A percentile compares a stretch with the other conserved stretches of the same genome.
Conservation (phyloP, 1,284 basidiomycete species). For the Rugiboletus extremiorientalis region DNA sequence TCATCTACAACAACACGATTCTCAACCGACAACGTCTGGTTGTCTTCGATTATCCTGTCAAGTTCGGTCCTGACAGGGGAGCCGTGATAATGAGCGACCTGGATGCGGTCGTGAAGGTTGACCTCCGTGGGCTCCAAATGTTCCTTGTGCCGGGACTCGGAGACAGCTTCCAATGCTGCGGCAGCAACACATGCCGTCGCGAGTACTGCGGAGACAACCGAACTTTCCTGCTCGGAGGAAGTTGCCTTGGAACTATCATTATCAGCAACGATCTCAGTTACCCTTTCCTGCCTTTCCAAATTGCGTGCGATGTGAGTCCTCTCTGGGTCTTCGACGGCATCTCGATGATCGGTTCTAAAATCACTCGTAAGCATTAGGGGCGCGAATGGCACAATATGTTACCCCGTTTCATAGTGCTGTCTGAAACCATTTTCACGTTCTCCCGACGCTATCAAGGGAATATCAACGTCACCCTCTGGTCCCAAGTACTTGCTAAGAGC, state of each 20-base stretch:
- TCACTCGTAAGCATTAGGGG: conserved; percentile 2
- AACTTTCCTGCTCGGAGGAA: conserved; percentile 8
- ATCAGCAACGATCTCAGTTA: not conserved
- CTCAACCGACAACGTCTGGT: not conserved
- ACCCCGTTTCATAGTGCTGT: conserved; percentile 6
- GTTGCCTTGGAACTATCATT: not conserved
- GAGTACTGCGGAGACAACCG: conserved; percentile 9
- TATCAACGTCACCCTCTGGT: not conserved
- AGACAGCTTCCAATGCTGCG: conserved; percentile 7
- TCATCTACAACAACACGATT: not conserved
- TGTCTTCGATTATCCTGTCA: not conserved
- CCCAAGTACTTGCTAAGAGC: conserved; percentile 18
- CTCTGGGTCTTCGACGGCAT: not conserved
- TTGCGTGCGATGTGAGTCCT: not conserved
- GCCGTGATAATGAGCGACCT: not conserved
- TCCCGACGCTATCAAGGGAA: not conserved
- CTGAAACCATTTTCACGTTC: not conserved
- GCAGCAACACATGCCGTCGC: conserved; percentile 13
- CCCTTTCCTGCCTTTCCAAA: not conserved
- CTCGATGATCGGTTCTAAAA: not conserved
- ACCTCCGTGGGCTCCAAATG: not conserved
- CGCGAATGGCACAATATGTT: not conserved
- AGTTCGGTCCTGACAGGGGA: not conserved
- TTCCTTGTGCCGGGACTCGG: conserved; percentile 6
- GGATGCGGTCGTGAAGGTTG: not conserved